These are phyloP conservation scores for Xylariaceae sp. DNA, from an alignment of 2,329 filamentous ascomycete genomes.

Conservation along the genomic window DNA sequence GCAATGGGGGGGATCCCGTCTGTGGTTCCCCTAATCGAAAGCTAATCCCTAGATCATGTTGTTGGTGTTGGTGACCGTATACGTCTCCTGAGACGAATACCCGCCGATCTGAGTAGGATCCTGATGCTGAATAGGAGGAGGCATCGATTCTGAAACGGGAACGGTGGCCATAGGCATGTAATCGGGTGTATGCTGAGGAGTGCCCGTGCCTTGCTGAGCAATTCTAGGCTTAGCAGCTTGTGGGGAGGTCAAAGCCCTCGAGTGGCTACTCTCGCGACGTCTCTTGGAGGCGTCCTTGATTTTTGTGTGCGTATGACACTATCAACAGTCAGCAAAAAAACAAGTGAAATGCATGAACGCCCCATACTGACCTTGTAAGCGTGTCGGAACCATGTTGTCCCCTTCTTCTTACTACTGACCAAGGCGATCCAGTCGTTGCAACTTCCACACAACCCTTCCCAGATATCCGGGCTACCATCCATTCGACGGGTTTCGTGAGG, in stretches of 20 bases:
- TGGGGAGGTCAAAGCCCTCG: constrained; percentile 38
- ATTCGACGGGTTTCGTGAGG: constrained; percentile 70
- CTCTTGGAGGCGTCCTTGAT: constrained; percentile 66
- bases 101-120: constrained; percentile 26
- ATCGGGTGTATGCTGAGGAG: constrained; percentile 42
- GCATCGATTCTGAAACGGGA: constrained; percentile 34
- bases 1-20: background rate
- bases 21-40: background rate
- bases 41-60: constrained; percentile 42
- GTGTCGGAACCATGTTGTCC: constrained; percentile 87
- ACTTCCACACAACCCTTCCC: constrained; percentile 72
- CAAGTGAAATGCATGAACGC: background rate
- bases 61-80: constrained; percentile 36
- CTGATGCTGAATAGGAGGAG: constrained; percentile 26
- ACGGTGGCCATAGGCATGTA: constrained; percentile 35
- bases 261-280: constrained; percentile 56
- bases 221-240: constrained; percentile 45
- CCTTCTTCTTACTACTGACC: constrained; percentile 83
- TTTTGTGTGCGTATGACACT: constrained; percentile 69
- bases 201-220: constrained; percentile 39
- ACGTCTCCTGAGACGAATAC: constrained; percentile 30
- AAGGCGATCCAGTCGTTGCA: constrained; percentile 78
- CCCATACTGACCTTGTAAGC: constrained; percentile 65
- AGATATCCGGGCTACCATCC: constrained; percentile 75
- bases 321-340: constrained; percentile 20